A percentile compares a stretch with the other conserved stretches of the same genome.
These are phyloP conservation scores for Cladosporium oxysporum DNA, from an alignment of 2,329 filamentous ascomycete species.

Conservation along the genomic window DNA sequence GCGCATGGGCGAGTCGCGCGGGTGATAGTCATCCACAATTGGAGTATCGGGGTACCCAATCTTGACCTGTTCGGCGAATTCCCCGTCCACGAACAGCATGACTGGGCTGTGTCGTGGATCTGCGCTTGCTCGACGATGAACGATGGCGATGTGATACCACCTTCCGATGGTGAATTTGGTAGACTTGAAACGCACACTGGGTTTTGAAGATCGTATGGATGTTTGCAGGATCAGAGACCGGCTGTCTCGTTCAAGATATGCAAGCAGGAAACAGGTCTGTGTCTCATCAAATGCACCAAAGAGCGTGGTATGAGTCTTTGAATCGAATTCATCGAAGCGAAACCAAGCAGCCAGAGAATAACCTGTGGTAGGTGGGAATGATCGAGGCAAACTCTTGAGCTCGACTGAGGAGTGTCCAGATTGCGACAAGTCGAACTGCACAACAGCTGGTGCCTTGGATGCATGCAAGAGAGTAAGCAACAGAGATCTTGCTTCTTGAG, in stretches of 20 bases:
- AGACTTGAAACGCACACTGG: constrained; percentile 91
- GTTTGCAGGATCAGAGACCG: constrained; percentile 95
- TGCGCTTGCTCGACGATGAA: constrained; percentile 60
- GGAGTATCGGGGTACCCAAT: constrained; percentile 83
- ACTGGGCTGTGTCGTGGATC: constrained; percentile 51
- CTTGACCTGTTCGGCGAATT: constrained; percentile 89
- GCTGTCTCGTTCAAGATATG: constrained; percentile 91
- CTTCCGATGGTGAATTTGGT: constrained; percentile 70
- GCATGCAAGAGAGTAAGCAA: constrained; percentile 70
- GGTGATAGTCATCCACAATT: constrained; percentile 41
- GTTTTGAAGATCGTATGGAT: constrained; percentile 79
- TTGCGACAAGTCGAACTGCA: constrained; percentile 90
- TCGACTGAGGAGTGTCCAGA: constrained; percentile 90
- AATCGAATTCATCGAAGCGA: constrained; percentile 82
- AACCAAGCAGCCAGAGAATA: constrained; percentile 93
- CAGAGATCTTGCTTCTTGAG: constrained; percentile 63
- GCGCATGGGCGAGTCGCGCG: constrained; percentile 15
- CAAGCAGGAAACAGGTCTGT: constrained; percentile 90
- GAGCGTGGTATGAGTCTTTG: constrained; percentile 83
- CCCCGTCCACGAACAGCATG: constrained; percentile 86
- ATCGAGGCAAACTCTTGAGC: constrained; percentile 77
- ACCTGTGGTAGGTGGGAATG: constrained; percentile 80
- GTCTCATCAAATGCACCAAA: constrained; percentile 92
- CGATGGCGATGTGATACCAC: constrained; percentile 94
- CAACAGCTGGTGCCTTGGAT: constrained; percentile 77